Evolutionary conservation across 1,139 yeast species (phyloP), one percentile per base, ranked within the genome.

Genomic region (Yueomyces sp.): DNA sequence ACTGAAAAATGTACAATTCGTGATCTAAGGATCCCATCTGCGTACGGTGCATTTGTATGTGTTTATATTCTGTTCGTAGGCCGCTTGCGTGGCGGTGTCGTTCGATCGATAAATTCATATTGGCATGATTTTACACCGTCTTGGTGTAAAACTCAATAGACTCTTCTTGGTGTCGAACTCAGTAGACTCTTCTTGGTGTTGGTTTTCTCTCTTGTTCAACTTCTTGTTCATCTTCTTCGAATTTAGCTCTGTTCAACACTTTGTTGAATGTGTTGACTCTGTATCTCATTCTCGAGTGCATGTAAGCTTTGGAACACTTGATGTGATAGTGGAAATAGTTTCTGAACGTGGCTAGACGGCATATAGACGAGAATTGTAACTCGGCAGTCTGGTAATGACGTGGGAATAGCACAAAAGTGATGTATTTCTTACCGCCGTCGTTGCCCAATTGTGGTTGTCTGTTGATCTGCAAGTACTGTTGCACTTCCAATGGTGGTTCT

Each of bases 291-390:
- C 99, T 79, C 45, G 96, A 86, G 66, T 91, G 99, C 83, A 91
- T 81, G 68, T 85, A 93, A 36, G 98, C 97, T 72, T 91, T 91
- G 48, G 96, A 87, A 64, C 96, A 89, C 67, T 91, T 91, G 69
- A 91, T 91, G 63, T 91, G 99, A 67, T 89, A 91, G 64, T 91
- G 98, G 81, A 91, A 89, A 66, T 89, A 91, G 62, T 87, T 93
- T 66, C 99, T 75, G 68, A 91, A 93, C 50, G 85, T 72, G 61
- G 87, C 89, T 56, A 91, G 83, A 50, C 81, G 86, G 41, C 78
- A 73, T 34, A 77, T 72, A 7, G 64, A 84, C 64, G 63, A 82
- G 91, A 63, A 94, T 74, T 44, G 87, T 80, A 68, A 74, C 68
- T 49, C 64, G 3, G 44, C 52, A 11, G 59, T 58, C 36, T 53